Percentiles rank a stretch among this genome's conserved stretches.
Evolutionary conservation across 106 monocot species (phyloP).

Genomic region (Allium cepa): DNA sequence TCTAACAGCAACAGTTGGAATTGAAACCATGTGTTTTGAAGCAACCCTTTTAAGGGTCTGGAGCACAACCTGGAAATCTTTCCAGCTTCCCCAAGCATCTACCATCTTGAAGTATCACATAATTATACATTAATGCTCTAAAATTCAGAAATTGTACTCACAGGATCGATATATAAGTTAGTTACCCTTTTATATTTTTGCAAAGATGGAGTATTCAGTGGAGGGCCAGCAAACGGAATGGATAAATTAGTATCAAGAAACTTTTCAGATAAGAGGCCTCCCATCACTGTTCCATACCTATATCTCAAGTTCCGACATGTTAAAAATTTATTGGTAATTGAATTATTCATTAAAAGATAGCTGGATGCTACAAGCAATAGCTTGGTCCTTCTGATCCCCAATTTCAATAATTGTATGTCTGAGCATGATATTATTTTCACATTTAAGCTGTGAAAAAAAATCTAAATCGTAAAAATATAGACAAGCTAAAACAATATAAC

Average conservation of each 20-base stretch:
- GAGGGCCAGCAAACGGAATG: conserved; percentile 85
- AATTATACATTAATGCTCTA: background rate
- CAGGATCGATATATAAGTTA: background rate
- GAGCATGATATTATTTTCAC: too few species aligned
- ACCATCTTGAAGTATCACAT: conserved; percentile 55
- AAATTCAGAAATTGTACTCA: background rate
- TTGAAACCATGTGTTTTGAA: conserved; percentile 68
- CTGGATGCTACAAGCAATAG: too few species aligned
- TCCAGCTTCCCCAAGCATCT: conserved; percentile 92
- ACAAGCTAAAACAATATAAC: too few species aligned
- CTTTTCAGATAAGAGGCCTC: conserved; percentile 91
- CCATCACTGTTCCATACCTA: conserved; percentile 99
- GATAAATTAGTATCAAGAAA: conserved; percentile 80
- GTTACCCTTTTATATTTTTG: conserved; percentile 92
- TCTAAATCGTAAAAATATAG: too few species aligned
- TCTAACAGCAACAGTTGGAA: conserved; percentile 81
- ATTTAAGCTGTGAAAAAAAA: too few species aligned
- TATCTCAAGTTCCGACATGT: conserved; percentile 9
- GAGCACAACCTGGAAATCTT: conserved; percentile 73
- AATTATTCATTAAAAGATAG: too few species aligned
- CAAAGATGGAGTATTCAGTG: conserved; percentile 90
- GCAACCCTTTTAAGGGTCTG: conserved; percentile 63
- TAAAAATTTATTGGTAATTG: background rate
- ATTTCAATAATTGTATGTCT: too few species aligned
- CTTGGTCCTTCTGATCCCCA: too few species aligned